Base-by-base conservation (phyloP, 2,329 filamentous ascomycete species). In the Metarhizium robertsii region DNA sequence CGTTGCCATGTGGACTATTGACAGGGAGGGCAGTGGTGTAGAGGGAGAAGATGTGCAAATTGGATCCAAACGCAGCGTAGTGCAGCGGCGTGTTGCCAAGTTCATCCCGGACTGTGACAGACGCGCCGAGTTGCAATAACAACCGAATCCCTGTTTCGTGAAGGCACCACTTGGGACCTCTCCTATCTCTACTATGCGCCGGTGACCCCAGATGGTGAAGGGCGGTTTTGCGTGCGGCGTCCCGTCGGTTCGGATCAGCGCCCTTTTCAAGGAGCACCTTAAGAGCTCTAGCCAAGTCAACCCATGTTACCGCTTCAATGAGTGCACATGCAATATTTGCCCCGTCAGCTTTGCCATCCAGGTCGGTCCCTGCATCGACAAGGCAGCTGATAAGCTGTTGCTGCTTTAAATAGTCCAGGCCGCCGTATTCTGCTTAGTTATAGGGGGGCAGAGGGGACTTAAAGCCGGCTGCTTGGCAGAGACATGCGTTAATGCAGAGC, bases 181-280 rank as follows among this genome's bases (percentile, higher is more conserved):
- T 30, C 5, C 10, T 40, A 25, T 25, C 2, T 3, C 3, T 3
- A 36, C 55, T 34, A 14, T 29, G n/a, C 6, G 53, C 53, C 4
- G 61, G 55, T 11, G 34, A 47, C 13, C 53, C 59, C 4, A 66
- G 52, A 48, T 52, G 18, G 53, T 66, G 63, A 13, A 67, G 61
- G 16, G 61, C 60, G 20, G 62, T 58, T 50, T 54, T 55, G n/a
- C 61, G 58, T 29, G 38, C 18, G 1, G 7, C 18, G 30, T 58
- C 47, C 11, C 30, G 29, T 16, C 34, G 47, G 51, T 66, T 63
- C 10, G 62, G 53, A 32, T 65, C 56, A n/a, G 60, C 64, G 6
- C 65, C 66, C 29, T 59, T 62, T 46, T 64, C 63, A 18, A 67
- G 60, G 1, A 66, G 56, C 2, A 48, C 58, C 50, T 57, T 61